Percentiles rank a stretch among this genome's conserved stretches.
These are phyloP conservation scores for Tylopilus sp. DNA, from an alignment of 768 basidiomycete species.

Conservation along the genomic window DNA sequence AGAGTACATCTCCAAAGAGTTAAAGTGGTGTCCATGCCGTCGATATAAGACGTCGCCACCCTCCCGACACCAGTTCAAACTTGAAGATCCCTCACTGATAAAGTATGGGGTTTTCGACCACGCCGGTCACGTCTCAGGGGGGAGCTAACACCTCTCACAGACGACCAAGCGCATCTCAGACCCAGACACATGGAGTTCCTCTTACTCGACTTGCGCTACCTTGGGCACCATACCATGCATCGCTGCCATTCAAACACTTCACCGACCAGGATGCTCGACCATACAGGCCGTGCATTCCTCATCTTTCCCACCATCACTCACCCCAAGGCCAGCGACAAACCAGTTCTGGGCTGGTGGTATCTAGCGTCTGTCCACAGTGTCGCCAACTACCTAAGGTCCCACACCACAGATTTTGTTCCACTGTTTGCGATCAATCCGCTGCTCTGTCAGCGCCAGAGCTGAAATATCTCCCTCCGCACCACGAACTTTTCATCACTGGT, in stretches of 20 bases:
- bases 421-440: slow-evolving; percentile 6
- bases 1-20: background rate
- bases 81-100: background rate
- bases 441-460: slow-evolving; percentile 16
- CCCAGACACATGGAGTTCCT: too few relatives aligned
- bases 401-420: slow-evolving; percentile 21
- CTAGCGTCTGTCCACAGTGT: slow-evolving; percentile 20
- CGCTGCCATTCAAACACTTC: background rate
- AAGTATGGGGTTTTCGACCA: slow-evolving; percentile 2
- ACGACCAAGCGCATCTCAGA: too few relatives aligned
- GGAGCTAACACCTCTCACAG: background rate
- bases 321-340: background rate
- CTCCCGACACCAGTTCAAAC: background rate
- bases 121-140: background rate
- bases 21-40: background rate
- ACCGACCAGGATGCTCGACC: background rate
- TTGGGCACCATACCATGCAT: background rate
- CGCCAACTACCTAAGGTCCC: slow-evolving; percentile 7
- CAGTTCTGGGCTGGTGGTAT: background rate
- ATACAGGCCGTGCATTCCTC: background rate
- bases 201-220: background rate
- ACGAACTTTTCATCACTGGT: slow-evolving; percentile 10
- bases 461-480: slow-evolving; percentile 7
- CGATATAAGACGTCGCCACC: background rate
- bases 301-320: too few relatives aligned